Base-by-base conservation (phyloP, 164 flowering plant genomes). In the Cinnamomum chago region DNA sequence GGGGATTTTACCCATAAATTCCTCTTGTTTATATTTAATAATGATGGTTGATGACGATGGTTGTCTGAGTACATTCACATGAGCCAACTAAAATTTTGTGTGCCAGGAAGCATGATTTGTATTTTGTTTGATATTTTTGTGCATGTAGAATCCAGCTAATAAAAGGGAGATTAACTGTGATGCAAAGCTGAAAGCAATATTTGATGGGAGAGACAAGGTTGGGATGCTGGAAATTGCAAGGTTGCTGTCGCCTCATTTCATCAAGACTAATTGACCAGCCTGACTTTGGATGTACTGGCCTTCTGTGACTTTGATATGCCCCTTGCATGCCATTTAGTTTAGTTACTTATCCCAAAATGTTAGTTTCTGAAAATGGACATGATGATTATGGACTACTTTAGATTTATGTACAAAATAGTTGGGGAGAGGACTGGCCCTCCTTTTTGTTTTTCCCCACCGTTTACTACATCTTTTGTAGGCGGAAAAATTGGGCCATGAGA, bases 171-270 rank as follows among this genome's bases (percentile, higher is more conserved):
- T 92, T 9, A 0, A 25, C 2, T 90, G 93, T 77, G 97, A 92
- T 77, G 89, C 81, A 68, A 90, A 88, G 83, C 89, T 90, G 83
- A 92, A 90, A 88, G 72, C 81, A 15, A 67, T 92, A 23, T 90
- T 92, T 76, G 83, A 76, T 24, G 93, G 92, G 47, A 88, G 83
- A 76, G 91, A 90, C 24, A 83, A 75, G 52, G 89, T 92, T 72
- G 86, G 85, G 51, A 80, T 92, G 68, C 77, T 88, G 58, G 94
- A 92, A 82, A 81, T 92, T 55, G 83, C 81, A 0, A 85, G 78
- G 33, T 71, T 88, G 81, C 76, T 90, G 24, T 25, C 82, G 13
- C 76, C 27, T 2, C 95, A 92, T 72, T 92, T 92, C 70, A 77
- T 84, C 65, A 88, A 88, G 85, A 58, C 85, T 27, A 65, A 5